A percentile compares a stretch with the other conserved stretches of the same genome.
Evolutionary conservation across 768 basidiomycete species (phyloP).

Genomic region (Suillus occidentalis): DNA sequence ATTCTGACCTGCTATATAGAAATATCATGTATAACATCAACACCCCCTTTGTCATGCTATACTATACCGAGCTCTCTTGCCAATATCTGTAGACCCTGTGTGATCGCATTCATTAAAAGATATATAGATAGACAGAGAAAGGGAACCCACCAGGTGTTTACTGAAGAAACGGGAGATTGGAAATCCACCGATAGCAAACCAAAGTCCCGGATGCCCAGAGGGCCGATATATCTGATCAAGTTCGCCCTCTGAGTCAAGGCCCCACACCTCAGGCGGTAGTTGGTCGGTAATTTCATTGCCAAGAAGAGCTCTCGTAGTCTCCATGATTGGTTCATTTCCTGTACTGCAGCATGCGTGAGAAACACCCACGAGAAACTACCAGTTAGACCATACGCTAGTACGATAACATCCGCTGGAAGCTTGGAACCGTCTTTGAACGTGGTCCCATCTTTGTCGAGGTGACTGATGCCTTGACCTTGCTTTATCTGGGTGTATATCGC

Average conservation of each 20-base stretch:
- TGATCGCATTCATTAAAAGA: background rate
- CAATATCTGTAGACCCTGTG: background rate
- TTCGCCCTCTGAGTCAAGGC: background rate
- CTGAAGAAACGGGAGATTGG: background rate
- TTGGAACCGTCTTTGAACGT: too few relatives aligned
- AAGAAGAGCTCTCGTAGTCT: too few relatives aligned
- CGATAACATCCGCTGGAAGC: too few relatives aligned
- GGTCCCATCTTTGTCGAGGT: too few relatives aligned
- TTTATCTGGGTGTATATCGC: constrained; percentile 21
- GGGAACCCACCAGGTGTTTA: background rate
- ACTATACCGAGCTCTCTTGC: background rate
- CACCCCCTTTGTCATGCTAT: background rate
- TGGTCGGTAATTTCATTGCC: too few relatives aligned
- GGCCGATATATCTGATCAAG: background rate
- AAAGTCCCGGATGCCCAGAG: constrained; percentile 1
- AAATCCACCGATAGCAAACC: background rate
- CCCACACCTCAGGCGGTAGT: background rate
- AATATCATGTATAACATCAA: too few relatives aligned
- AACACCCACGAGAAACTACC: too few relatives aligned
- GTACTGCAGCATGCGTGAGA: background rate
- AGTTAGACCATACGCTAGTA: too few relatives aligned
- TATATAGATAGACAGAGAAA: background rate
- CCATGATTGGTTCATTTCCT: background rate
- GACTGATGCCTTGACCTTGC: constrained; percentile 15
- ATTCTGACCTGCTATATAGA: background rate